Evolutionary conservation across 169 alveolate species (phyloP).

Genomic region (Toxoplasma gondii): DNA sequence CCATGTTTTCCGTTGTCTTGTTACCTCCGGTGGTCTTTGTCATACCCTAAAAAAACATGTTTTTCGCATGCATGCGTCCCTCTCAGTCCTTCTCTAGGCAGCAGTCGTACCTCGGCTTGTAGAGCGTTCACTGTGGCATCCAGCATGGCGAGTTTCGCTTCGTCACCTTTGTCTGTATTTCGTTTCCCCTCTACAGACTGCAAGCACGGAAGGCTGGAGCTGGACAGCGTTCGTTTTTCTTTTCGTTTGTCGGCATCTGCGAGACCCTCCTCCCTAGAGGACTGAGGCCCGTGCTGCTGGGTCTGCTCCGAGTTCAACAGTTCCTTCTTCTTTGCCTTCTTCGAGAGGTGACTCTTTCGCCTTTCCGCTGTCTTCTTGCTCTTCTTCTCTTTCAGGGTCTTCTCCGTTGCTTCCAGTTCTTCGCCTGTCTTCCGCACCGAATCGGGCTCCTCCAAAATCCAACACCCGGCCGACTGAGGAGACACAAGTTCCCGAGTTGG

Average conservation of each 20-base stretch:
- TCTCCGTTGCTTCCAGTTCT: not conserved
- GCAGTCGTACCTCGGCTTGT: not conserved
- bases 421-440: not conserved
- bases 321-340: not conserved
- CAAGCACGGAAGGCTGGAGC: not conserved
- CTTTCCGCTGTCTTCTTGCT: not conserved
- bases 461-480: too few relatives aligned
- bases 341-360: not conserved
- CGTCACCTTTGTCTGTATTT: not conserved
- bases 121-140: constrained; percentile 18
- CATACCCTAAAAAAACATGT: too few relatives aligned
- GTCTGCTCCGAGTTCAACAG: not conserved
- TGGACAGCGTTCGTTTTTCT: not conserved
- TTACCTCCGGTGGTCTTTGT: too few relatives aligned
- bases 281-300: not conserved
- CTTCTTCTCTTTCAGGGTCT: not conserved
- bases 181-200: not conserved
- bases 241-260: not conserved
- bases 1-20: too few relatives aligned
- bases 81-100: not conserved
- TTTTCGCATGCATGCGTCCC: not conserved
- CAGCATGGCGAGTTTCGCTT: constrained; percentile 6
- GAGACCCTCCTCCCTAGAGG: not conserved
- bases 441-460: not conserved
- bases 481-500: too few relatives aligned